Evolutionary conservation across 2,329 filamentous ascomycete genomes (phyloP), one percentile per base, ranked within the genome.

Genomic region (Cladobotryum mycophilum): DNA sequence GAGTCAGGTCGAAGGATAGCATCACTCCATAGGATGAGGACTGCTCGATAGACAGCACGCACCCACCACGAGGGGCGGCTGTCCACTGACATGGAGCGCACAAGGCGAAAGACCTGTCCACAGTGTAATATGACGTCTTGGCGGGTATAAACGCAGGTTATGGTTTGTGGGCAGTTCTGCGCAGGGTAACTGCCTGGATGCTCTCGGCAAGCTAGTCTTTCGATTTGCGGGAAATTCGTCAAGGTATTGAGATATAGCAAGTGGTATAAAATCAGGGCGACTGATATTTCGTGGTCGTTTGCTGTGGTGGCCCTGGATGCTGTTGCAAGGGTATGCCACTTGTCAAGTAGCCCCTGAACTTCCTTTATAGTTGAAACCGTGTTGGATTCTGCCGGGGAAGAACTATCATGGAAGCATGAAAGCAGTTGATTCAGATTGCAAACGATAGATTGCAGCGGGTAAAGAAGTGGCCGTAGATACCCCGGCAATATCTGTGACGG

Each of bases 51-150:
- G 38, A 88, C 70, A 3, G 83, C 84, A 2, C 76, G 79, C n/a
- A 81, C 71, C 84, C 84, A 88, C 85, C 85, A 89, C 36, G 76
- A 78, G 5, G 85, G 85, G 18, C 82, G 76, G 3, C 78, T 72
- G 45, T 81, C 76, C 30, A 70, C 68, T 2, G 80, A 75, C 77
- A 88, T 86, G 13, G 71, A 69, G 6, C 78, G 72, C 37, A 87
- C 66, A 11, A 86, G 71, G 3, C 81, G 75, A 41, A 86, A 68
- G 3, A 87, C 76, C 65, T 88, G 85, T 1, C 84, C 84, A 54
- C 80, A 82, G 62, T 88, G 85, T 64, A 82, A 82, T 45, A 85
- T 69, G 17, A 82, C 78, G 58, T 86, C 81, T 58, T 82, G 78
- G 15, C 79, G 74, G 58, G 82, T 76, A 50, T 76, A 77, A 56